A percentile compares a stretch with the other conserved stretches of the same genome.
Evolutionary conservation across 371 early-diverging fungal species (phyloP).

Genomic region (Syncephalastrum racemosum): DNA sequence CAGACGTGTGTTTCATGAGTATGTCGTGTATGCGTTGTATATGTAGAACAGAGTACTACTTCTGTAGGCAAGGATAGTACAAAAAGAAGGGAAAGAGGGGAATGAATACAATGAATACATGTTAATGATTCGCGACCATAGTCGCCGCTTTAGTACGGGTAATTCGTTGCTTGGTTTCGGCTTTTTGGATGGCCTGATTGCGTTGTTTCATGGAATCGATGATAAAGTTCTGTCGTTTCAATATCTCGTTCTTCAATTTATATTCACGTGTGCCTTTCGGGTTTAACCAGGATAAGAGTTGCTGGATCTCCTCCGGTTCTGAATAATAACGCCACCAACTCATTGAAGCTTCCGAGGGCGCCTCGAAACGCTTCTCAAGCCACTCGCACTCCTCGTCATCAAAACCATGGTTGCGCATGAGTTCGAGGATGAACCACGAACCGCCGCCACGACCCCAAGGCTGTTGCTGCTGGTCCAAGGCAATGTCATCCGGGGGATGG

Average conservation of each 20-base stretch:
- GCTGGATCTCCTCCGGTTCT: conserved; percentile 52
- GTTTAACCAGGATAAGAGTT: conserved; percentile 45
- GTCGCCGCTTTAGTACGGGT: no score
- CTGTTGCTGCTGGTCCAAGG: conserved; percentile 23
- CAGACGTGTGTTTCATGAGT: neutral
- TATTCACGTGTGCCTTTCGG: conserved; percentile 46
- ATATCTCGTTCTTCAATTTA: conserved; percentile 28
- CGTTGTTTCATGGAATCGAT: conserved; percentile 43
- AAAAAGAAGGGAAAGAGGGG: no score
- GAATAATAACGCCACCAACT: conserved; percentile 52
- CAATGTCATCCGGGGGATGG: conserved; percentile 8
- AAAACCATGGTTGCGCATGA: conserved; percentile 47
- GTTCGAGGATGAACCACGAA: conserved; percentile 32
- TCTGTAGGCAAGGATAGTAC: no score
- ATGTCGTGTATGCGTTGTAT: conserved; percentile 2
- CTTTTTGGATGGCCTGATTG: conserved; percentile 11
- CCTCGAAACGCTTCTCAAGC: conserved; percentile 31
- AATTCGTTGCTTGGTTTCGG: no score
- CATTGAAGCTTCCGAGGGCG: conserved; percentile 1
- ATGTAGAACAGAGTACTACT: conserved; percentile 7
- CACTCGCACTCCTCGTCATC: conserved; percentile 38
- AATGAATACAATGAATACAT: no score
- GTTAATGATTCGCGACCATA: no score
- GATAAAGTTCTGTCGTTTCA: conserved; percentile 37
- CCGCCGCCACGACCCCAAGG: conserved; percentile 47